Conservation (phyloP, 129 eudicot genomes). For the Pseudognaphalium luteoalbum region DNA sequence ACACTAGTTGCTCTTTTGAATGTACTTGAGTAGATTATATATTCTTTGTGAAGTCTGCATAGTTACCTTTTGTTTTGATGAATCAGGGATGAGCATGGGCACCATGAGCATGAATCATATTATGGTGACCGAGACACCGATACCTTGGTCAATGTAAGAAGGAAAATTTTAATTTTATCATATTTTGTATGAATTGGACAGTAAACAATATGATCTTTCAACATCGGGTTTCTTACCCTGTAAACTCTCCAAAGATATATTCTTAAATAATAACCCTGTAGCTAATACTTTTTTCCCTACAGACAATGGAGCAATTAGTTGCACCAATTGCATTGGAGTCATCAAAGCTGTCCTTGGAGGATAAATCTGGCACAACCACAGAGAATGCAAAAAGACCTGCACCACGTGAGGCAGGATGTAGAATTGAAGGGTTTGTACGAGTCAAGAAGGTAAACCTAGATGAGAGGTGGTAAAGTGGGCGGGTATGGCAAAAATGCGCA, state of each 20-base stretch:
- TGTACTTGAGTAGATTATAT: too few relatives aligned
- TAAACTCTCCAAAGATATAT: not conserved
- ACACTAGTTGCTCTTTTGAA: too few relatives aligned
- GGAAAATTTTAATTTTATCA: constrained; percentile 1
- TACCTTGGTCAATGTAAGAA: constrained; percentile 69
- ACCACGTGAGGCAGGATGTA: constrained; percentile 85
- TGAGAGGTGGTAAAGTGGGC: constrained; percentile 6
- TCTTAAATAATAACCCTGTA: not conserved
- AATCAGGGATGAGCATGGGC: constrained; percentile 79
- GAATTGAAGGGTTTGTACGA: constrained; percentile 91
- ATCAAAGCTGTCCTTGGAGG: constrained; percentile 50
- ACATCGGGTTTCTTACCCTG: constrained; percentile 8
- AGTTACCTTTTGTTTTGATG: constrained; percentile 10
- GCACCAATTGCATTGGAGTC: constrained; percentile 63
- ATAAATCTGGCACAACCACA: constrained; percentile 36
- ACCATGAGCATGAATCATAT: constrained; percentile 92
- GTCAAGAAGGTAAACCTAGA: constrained; percentile 65
- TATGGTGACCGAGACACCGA: constrained; percentile 97
- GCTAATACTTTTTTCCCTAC: constrained; percentile 28
- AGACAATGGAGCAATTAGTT: constrained; percentile 83
- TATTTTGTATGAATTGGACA: not conserved
- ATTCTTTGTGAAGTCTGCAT: too few relatives aligned
- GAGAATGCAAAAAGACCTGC: constrained; percentile 72
- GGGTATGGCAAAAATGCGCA: not conserved
- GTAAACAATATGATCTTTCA: constrained; percentile 14